Conservation (phyloP, 2,329 filamentous ascomycete genomes). For the Penicillium sp. region DNA sequence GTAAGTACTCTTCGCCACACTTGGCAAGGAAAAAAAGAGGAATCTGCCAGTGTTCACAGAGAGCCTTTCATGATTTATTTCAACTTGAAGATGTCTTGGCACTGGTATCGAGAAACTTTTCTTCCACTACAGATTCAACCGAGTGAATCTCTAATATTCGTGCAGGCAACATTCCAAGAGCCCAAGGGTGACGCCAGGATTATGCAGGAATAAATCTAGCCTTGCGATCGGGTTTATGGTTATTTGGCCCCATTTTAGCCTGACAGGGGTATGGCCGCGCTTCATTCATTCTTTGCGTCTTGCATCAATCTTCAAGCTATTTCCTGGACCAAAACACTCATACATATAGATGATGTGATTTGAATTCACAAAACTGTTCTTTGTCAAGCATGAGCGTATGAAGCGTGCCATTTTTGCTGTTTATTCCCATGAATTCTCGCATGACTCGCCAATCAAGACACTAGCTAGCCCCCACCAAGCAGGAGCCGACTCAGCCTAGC, state of each 20-base stretch:
- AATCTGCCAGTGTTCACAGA: too few relatives aligned
- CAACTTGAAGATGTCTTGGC: too few relatives aligned
- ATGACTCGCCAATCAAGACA: constrained; percentile 2
- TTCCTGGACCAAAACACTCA: not conserved
- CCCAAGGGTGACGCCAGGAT: not conserved
- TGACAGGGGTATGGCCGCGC: not conserved
- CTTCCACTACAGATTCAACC: too few relatives aligned
- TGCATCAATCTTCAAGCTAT: not conserved
- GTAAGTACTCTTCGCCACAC: not conserved
- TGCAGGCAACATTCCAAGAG: not conserved
- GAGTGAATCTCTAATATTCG: not conserved
- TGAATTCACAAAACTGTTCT: too few relatives aligned
- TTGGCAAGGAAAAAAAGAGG: constrained; percentile 1
- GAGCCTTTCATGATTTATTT: too few relatives aligned
- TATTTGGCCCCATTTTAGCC: not conserved
- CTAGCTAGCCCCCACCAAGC: constrained; percentile 1
- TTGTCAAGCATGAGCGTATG: too few relatives aligned
- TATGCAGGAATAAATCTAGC: not conserved
- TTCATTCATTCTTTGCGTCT: not conserved
- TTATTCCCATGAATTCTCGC: too few relatives aligned
- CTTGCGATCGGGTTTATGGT: not conserved
- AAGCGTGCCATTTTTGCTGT: too few relatives aligned
- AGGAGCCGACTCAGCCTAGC: not conserved
- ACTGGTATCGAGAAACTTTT: too few relatives aligned
- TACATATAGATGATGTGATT: too few relatives aligned